Evolutionary conservation across 345 rosid genomes (phyloP).

Genomic region (Aquilaria yunnanensis): DNA sequence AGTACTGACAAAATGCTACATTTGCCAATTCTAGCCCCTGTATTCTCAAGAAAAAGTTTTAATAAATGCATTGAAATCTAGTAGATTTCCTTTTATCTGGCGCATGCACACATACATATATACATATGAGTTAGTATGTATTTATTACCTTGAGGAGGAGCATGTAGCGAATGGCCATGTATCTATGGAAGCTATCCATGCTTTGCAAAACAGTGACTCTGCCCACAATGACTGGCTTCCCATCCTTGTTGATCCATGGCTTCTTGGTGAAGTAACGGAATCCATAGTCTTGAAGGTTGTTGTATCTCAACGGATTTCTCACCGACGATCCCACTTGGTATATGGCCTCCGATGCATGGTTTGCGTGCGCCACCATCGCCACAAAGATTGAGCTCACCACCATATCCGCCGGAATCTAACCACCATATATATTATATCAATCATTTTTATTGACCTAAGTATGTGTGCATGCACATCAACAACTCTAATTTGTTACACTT

Average conservation of each 20-base stretch:
- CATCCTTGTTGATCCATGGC: slow-evolving; percentile 83
- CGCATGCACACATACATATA: no score
- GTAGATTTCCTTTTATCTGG: not conserved
- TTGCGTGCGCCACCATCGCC: slow-evolving; percentile 45
- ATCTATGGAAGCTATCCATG: slow-evolving; percentile 73
- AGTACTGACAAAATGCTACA: slow-evolving; percentile 33
- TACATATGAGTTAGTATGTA: no score
- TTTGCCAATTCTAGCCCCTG: slow-evolving; percentile 50
- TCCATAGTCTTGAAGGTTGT: slow-evolving; percentile 33
- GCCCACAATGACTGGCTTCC: slow-evolving; percentile 51
- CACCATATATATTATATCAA: no score
- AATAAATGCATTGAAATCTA: not conserved
- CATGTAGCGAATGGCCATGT: slow-evolving; percentile 64
- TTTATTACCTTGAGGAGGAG: slow-evolving; percentile 49
- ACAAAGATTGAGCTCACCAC: slow-evolving; percentile 67
- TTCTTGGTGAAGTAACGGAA: slow-evolving; percentile 45
- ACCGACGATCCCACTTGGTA: slow-evolving; percentile 82
- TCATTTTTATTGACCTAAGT: no score
- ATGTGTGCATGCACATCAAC: no score
- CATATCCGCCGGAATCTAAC: slow-evolving; percentile 82
- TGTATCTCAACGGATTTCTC: slow-evolving; percentile 39
- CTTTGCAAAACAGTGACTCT: slow-evolving; percentile 33
- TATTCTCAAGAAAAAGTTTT: not conserved
- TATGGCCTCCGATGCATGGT: slow-evolving; percentile 20
- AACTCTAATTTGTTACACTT: slow-evolving; percentile 1